phyloP scores from a whole-genome alignment of 2,329 filamentous ascomycete genomes.

The Talaromyces marneffei region DNA sequence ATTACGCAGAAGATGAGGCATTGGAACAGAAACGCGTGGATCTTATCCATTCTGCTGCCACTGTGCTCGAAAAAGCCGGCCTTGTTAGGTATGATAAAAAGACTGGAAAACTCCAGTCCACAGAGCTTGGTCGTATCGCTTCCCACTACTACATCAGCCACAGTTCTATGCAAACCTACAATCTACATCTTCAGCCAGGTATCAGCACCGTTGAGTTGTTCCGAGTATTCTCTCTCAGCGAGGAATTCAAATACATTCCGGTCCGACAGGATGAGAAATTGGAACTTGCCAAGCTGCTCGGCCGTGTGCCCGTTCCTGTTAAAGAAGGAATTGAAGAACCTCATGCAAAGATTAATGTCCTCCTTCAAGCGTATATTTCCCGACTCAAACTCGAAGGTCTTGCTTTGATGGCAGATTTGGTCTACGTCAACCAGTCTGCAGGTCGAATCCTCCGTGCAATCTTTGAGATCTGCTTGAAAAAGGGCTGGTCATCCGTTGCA shows the following conservation, averaged over 20 bases:
- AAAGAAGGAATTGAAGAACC: slow-evolving; percentile 97
- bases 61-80: slow-evolving; percentile 77
- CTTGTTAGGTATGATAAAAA: slow-evolving; percentile 95
- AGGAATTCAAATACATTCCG: slow-evolving; percentile 98
- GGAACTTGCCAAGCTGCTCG: slow-evolving; percentile 84
- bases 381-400: slow-evolving; percentile 88
- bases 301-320: slow-evolving; percentile 86
- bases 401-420: slow-evolving; percentile 95
- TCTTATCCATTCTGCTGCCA: slow-evolving; percentile 86
- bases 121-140: slow-evolving; percentile 88
- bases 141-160: slow-evolving; percentile 99
- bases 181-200: slow-evolving; percentile 85
- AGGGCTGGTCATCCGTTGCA: slow-evolving; percentile 89
- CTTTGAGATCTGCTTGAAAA: slow-evolving; percentile 95
- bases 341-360: slow-evolving; percentile 95
- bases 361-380: slow-evolving; percentile 94
- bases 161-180: slow-evolving; percentile 95
- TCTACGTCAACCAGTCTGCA: slow-evolving; percentile 96
- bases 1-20: slow-evolving; percentile 87
- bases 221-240: slow-evolving; percentile 89
- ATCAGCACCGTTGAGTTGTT: slow-evolving; percentile 94
- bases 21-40: slow-evolving; percentile 98
- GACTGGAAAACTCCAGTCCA: slow-evolving; percentile 78
- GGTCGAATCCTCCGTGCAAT: slow-evolving; percentile 92
- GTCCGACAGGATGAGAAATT: slow-evolving; percentile 97